These are phyloP conservation scores for Fusarium coffeatum DNA, from an alignment of 2,329 filamentous ascomycete species.

Conservation along the genomic window DNA sequence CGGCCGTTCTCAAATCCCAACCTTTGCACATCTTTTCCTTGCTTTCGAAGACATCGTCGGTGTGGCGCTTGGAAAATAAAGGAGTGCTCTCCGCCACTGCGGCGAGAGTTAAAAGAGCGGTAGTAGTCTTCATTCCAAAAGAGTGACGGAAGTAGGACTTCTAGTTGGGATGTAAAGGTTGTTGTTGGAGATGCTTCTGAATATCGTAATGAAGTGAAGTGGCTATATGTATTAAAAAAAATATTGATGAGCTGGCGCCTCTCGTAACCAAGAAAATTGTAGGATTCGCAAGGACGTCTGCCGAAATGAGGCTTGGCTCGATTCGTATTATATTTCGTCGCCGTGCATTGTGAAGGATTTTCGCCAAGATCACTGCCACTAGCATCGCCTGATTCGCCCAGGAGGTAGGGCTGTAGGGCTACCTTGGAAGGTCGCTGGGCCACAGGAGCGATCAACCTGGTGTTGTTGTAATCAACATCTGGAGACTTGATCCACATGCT, in stretches of 20 bases:
- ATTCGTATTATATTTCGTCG: rapidly evolving
- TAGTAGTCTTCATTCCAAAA: constrained; percentile 1
- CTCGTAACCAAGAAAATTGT: not conserved
- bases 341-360: not conserved
- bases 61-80: not conserved
- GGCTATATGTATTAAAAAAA: not conserved
- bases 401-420: not conserved
- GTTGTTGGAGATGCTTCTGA: not conserved
- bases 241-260: rapidly evolving
- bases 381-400: not conserved
- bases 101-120: constrained; percentile 11
- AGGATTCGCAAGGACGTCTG: not conserved
- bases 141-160: rapidly evolving
- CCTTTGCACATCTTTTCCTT: constrained; percentile 17
- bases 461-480: rapidly evolving
- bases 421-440: not conserved
- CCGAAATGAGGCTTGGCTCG: not conserved
- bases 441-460: not conserved
- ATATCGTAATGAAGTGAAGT: rapidly evolving
- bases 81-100: not conserved
- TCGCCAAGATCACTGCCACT: not conserved
- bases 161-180: rapidly evolving
- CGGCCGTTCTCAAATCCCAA: constrained; percentile 10
- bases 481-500: not conserved
- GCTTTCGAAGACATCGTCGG: not conserved